Evolutionary conservation across 1,284 basidiomycete genomes (phyloP).

Genomic region (Cutaneotrichosporon mucoides): DNA sequence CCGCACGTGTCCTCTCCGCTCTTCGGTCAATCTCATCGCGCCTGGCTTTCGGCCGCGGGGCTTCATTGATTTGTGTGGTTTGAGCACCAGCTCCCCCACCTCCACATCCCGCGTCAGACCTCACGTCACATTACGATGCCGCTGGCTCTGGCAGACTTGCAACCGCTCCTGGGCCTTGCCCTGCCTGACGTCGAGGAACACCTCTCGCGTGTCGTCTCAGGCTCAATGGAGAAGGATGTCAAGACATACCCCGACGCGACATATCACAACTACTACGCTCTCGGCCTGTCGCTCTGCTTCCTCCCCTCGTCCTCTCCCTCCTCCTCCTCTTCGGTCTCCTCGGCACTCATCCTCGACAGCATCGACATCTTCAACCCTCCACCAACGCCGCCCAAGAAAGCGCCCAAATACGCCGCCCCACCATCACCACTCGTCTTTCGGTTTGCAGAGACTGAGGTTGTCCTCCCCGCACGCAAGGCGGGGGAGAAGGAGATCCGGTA

Average conservation of each 20-base stretch:
- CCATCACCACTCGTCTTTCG: constrained; percentile 57
- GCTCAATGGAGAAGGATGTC: constrained; percentile 55
- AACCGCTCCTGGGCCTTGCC: constrained; percentile 15
- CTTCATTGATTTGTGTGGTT: too few relatives aligned
- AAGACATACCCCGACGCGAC: constrained; percentile 74
- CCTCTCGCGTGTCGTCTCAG: constrained; percentile 6
- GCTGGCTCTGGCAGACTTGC: neutral
- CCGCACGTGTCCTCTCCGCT: too few relatives aligned
- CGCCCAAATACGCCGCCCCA: constrained; percentile 24
- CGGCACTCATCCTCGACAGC: constrained; percentile 55
- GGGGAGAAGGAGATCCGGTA: constrained; percentile 17
- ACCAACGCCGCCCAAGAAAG: constrained; percentile 5
- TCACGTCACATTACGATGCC: too few relatives aligned
- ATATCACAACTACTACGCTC: constrained; percentile 73
- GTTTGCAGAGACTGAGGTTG: constrained; percentile 52
- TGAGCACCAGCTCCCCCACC: too few relatives aligned
- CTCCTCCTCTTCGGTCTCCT: constrained; percentile 1
- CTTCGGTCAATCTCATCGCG: too few relatives aligned
- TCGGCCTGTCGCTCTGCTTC: constrained; percentile 70
- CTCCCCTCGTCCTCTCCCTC: constrained; percentile 54
- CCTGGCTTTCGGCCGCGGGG: too few relatives aligned
- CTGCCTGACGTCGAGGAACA: constrained; percentile 13
- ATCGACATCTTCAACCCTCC: constrained; percentile 72
- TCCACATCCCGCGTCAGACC: too few relatives aligned
- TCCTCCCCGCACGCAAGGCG: constrained; percentile 33